Evolutionary conservation across 2,329 filamentous ascomycete genomes (phyloP).

Genomic region (Trichoderma arundinaceum): DNA sequence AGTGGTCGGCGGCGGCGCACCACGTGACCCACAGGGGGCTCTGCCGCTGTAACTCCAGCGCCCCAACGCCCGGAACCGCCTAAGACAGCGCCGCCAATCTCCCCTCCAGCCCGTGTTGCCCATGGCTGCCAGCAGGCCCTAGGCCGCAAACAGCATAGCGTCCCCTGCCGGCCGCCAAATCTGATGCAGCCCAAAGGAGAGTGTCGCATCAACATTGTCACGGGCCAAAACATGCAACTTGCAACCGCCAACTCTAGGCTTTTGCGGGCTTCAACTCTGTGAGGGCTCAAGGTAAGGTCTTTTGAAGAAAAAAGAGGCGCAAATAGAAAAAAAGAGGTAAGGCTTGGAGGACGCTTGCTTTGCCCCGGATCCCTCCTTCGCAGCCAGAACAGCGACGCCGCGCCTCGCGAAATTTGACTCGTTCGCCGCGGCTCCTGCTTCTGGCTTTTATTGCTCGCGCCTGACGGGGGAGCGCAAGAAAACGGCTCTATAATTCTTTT

Average conservation of each 20-base stretch:
- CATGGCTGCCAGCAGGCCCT: constrained; percentile 40
- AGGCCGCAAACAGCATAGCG: constrained; percentile 27
- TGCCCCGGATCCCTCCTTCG: not conserved
- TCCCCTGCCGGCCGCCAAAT: constrained; percentile 21
- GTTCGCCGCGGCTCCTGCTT: constrained; percentile 21
- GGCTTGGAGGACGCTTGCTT: not conserved
- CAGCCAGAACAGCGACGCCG: constrained; percentile 26
- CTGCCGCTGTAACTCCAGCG: constrained; percentile 20
- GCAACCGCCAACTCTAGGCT: constrained; percentile 31
- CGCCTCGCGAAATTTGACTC: constrained; percentile 27
- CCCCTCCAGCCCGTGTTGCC: constrained; percentile 39
- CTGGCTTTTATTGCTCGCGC: constrained; percentile 17
- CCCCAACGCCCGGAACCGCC: constrained; percentile 4
- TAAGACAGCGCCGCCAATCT: not conserved
- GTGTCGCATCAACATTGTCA: constrained; percentile 38
- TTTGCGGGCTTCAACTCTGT: constrained; percentile 28
- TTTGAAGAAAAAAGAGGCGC: not conserved
- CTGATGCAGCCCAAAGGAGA: constrained; percentile 29
- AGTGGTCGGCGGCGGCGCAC: constrained; percentile 3
- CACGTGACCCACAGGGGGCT: constrained; percentile 22
- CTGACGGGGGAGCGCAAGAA: constrained; percentile 3
- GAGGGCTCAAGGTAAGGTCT: constrained; percentile 32
- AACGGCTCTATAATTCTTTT: not conserved
- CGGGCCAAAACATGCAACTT: constrained; percentile 40
- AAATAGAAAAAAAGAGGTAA: not conserved